Evolutionary conservation across 2,329 filamentous ascomycete species (phyloP).

Genomic region (Leptodontidium sp.): DNA sequence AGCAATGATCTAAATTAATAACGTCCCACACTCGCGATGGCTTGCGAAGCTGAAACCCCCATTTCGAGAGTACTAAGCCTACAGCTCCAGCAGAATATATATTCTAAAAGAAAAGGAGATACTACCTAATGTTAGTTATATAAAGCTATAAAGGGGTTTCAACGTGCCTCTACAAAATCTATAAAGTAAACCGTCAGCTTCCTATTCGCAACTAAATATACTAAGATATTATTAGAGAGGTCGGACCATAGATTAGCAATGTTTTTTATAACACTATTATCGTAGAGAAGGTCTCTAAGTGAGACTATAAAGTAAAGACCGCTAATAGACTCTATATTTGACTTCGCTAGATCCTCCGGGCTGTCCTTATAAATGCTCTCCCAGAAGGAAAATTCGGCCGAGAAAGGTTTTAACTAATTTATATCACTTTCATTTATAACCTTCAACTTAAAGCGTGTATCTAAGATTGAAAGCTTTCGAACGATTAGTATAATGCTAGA

Average conservation of each 20-base stretch:
- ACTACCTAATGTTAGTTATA: not conserved
- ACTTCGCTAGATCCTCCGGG: not conserved
- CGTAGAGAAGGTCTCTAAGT: not conserved
- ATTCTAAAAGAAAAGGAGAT: not conserved
- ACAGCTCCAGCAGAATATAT: not conserved
- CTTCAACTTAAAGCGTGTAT: not conserved
- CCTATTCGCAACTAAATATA: not conserved
- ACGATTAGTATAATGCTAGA: not conserved
- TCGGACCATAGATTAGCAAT: not conserved
- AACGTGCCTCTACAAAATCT: not conserved
- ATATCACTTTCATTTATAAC: not conserved
- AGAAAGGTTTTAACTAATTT: not conserved
- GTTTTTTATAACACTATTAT: not conserved
- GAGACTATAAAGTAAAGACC: not conserved
- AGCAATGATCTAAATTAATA: not conserved
- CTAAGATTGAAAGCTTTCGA: slow-evolving; percentile 1
- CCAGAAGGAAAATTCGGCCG: not conserved
- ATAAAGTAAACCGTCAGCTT: not conserved
- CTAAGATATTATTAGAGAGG: not conserved
- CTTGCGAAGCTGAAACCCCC: not conserved
- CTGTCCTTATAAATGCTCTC: not conserved
- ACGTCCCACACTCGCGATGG: not conserved
- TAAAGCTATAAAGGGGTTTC: not conserved
- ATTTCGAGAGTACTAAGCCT: not conserved
- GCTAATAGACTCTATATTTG: not conserved